Evolutionary conservation across 371 early-diverging fungal genomes (phyloP).

Genomic region (Rhizopus delemar): DNA sequence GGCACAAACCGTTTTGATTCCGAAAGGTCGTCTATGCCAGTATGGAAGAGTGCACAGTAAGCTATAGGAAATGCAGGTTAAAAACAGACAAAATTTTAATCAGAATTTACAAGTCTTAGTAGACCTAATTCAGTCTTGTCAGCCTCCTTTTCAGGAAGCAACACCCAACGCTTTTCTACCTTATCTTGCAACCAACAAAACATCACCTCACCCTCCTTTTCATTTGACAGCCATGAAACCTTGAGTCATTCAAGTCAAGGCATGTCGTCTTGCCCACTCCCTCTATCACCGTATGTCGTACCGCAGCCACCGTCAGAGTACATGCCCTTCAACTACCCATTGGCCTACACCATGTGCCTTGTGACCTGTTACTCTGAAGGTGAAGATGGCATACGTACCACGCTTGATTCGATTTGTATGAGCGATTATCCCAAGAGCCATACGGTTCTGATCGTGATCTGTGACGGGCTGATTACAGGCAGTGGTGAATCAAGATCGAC

Average conservation of each 20-base stretch:
- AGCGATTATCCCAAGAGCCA: conserved; percentile 88
- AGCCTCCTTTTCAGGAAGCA: conserved; percentile 8
- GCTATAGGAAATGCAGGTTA: background rate
- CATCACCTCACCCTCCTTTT: conserved; percentile 12
- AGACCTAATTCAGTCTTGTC: conserved; percentile 16
- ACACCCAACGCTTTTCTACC: conserved; percentile 17
- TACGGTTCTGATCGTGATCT: conserved; percentile 89
- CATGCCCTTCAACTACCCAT: conserved; percentile 68
- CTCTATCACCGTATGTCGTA: conserved; percentile 40
- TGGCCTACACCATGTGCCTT: conserved; percentile 73
- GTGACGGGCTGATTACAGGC: conserved; percentile 86
- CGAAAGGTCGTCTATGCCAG: conserved; percentile 32
- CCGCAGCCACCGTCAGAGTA: conserved; percentile 53
- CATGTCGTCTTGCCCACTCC: conserved; percentile 34
- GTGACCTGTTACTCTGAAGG: conserved; percentile 95
- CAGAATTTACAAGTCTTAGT: conserved; percentile 4
- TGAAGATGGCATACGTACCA: conserved; percentile 84
- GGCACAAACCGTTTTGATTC: conserved; percentile 46
- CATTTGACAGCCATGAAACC: conserved; percentile 24
- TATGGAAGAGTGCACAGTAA: conserved; percentile 35
- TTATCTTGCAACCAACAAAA: conserved; percentile 11
- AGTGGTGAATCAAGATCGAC: conserved; percentile 76
- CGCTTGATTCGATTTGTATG: conserved; percentile 91
- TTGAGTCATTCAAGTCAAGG: conserved; percentile 6
- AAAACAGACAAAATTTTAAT: background rate